Evolutionary conservation across 306 rosid species (phyloP), one percentile per base, ranked within the genome.

Genomic region (Ziziphus jujuba): DNA sequence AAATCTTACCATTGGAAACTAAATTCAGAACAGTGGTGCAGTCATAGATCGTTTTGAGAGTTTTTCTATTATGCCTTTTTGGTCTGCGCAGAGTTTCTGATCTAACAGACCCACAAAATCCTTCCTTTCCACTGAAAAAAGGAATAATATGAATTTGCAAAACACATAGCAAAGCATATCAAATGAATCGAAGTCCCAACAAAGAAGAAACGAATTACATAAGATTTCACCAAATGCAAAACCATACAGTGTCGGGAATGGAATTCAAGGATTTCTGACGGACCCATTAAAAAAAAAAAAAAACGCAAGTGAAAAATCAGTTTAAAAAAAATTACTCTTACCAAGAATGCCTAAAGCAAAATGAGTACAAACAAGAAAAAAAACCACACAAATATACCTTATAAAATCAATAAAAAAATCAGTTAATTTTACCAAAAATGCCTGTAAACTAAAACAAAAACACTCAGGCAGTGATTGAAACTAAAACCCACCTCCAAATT

Each of bases 401-500:
- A 40, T 12, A 40, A 38, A 38, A 40, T 38, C 9, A 6, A 40
- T 9, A 40, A 40, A 40, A 0, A 40, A 28, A 28, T 28, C 33
- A 28, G 33, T 28, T 1, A 28, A 28, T 28, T 28, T 28, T 28
- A 28, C 33, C 33, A 28, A 28, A n/a, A n/a, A n/a, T n/a, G n/a
- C n/a, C n/a, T n/a, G n/a, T n/a, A n/a, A n/a, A n/a, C n/a, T n/a
- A n/a, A n/a, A n/a, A n/a, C n/a, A n/a, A n/a, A n/a, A n/a, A n/a
- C n/a, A n/a, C n/a, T n/a, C n/a, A 8, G 11, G 17, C 45, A 78
- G 22, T 21, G 17, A 40, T 44, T 56, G 40, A 73, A 56, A 60
- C 14, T 13, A 59, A n/a, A n/a, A 64, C 56, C 61, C 78, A 35
- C 63, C 49, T 73, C 48, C 28, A 20, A 71, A 71, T 52, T 56